Evolutionary conservation across 345 rosid genomes (phyloP), one percentile per base, ranked within the genome.

Genomic region (Draba incana): DNA sequence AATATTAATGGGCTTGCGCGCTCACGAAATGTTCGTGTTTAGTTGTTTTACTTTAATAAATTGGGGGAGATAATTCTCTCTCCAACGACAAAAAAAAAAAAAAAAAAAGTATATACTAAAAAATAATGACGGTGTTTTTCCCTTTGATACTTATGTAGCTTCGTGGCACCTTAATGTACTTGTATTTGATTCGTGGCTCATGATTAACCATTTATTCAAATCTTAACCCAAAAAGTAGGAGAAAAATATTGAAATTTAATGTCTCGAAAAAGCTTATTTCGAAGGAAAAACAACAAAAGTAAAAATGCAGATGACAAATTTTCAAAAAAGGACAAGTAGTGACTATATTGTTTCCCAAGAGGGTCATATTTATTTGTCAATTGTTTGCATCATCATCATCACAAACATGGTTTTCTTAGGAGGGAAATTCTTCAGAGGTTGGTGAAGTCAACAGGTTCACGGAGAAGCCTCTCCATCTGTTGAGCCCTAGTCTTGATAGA

Each of bases 391-490:
- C 51, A 53, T 10, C 60, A 55, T 37, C 51, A 53, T 10, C 60
- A 55, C 41, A 55, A 50, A 35, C 65, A 55, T 28, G 39, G 35
- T 62, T 42, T 12, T n/a, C 35, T 55, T 28, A 3, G 37, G 62
- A 23, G 48, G 57, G 4, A 49, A 39, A 16, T 10, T 24, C 46
- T 62, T 81, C 75, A 84, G 61, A 84, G 71, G 70, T 33, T 47
- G 71, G 47, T 77, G 41, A 80, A 6, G 71, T 89, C 74, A 12
- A 75, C 43, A 38, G 98, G 96, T 74, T 89, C 92, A 9, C 88
- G 86, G 74, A 94, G 81, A 71, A 86, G 84, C 83, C 96, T 86
- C 87, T 94, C 96, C 98, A 94, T 94, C 81, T 89, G 95, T 61
- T 65, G 76, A 8, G 96, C 96, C 73, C 99, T 85, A 2, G 96